Evolutionary conservation across 2,329 filamentous ascomycete species (phyloP).

Genomic region (Tolypocladium tropicale): DNA sequence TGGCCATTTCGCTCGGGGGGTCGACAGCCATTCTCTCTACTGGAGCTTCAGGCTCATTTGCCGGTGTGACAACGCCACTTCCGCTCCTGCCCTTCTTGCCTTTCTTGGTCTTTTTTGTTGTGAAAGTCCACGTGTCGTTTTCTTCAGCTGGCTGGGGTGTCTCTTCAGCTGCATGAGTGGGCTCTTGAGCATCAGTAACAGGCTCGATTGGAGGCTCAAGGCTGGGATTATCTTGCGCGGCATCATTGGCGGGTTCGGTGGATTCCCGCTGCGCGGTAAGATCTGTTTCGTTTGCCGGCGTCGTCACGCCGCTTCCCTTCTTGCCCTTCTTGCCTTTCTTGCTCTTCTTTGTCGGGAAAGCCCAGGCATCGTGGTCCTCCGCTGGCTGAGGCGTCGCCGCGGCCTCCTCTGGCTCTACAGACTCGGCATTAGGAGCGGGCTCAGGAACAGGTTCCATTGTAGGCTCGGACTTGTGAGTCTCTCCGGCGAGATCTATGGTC

Average conservation of each 20-base stretch:
- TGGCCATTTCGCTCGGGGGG: not conserved
- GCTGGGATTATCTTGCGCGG: not conserved
- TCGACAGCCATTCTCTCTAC: not conserved
- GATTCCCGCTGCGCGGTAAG: not conserved
- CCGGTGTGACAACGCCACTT: not conserved
- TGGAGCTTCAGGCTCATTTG: not conserved
- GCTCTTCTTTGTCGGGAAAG: slow-evolving; percentile 16
- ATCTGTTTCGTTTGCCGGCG: not conserved
- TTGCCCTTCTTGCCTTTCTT: slow-evolving; percentile 25
- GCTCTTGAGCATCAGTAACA: not conserved
- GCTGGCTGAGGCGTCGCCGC: too few species aligned
- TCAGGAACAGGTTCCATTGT: not conserved
- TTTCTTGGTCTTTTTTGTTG: slow-evolving; percentile 6
- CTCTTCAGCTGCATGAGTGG: not conserved
- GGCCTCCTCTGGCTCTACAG: too few species aligned
- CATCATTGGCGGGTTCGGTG: not conserved
- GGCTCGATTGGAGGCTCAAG: not conserved
- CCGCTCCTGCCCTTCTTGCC: slow-evolving; percentile 1
- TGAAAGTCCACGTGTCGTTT: not conserved
- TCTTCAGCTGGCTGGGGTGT: not conserved
- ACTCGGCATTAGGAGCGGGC: too few species aligned
- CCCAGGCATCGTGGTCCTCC: not conserved
- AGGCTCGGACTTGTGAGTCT: not conserved
- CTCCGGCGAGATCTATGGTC: not conserved
- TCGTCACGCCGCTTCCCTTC: slow-evolving; percentile 4